Evolutionary conservation across 345 rosid genomes (phyloP), one percentile per base, ranked within the genome.

Genomic region (Reutealis trisperma): DNA sequence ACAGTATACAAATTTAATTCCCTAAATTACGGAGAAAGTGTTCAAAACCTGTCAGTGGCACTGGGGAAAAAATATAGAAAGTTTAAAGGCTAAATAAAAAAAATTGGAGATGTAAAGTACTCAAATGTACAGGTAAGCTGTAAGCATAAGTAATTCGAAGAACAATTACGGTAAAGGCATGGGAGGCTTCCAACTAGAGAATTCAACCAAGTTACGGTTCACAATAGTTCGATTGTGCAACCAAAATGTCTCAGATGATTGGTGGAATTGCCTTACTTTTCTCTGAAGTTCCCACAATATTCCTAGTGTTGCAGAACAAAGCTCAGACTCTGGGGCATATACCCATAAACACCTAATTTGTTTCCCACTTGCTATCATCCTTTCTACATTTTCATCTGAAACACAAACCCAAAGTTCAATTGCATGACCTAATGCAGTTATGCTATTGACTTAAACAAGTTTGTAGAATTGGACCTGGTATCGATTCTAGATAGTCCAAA

Each of bases 221-320:
- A 93, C 93, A 65, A 88, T 57, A 55, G 97, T 83, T 42, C 85
- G 82, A 82, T 96, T 90, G 82, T 92, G 99, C 84, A 96, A 86
- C 99, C 99, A 96, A 85, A 93, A 96, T 68, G 99, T 96, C 82
- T 91, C 98, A 0, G 92, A 78, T 8, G 98, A 96, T 65, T 88
- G 99, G 73, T 96, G 97, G 78, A 96, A 96, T 55, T 84, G 86
- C 90, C 98, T 89, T 72, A 89, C 93, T 87, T 92, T 96, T 74
- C 94, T 89, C 78, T 93, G 99, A 76, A 96, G 94, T 80, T 96
- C 98, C 99, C 97, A 93, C 75, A 96, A 12, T 74, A 96, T 83
- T 74, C 94, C 99, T 82, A 75, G 84, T 83, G 88, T 90, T 32
- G 98, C 93, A 61, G 98, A 93, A 76, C 99, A 96, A 1, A 79